Base-by-base conservation (phyloP, 176 grass and related monocot species). In the Oryza rufipogon region DNA sequence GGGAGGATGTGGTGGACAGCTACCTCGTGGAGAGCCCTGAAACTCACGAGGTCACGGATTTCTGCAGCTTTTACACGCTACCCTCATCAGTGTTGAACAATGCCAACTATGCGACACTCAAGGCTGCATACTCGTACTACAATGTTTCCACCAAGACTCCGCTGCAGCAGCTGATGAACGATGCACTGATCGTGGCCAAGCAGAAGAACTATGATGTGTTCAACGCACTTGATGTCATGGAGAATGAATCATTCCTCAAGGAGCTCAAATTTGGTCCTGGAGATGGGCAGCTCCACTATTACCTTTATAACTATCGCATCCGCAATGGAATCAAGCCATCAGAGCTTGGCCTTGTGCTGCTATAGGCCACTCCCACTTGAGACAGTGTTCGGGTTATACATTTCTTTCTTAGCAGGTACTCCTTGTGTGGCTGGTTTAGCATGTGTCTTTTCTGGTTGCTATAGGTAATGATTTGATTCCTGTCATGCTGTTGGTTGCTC, bases 231-330 rank as follows among this genome's bases (percentile, higher is more conserved):
- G 91, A 99, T 86, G 93, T 92, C 30, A 99, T 99, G 97, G 87
- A 99, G 38, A 99, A 99, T 9, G 91, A 99, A 9, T 88, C 74
- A 2, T 96, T 99, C 80, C 88, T 99, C 42, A 99, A 91, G 83
- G 93, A 99, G 36, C 86, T 99, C 72, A 99, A 99, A 81, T 99
- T 99, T 83, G 97, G 97, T 14, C 93, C 93, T 70, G 97, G 97
- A 36, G 97, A 99, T 67, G 97, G 97, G 12, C 97, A 99, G 78
- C 93, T 99, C 20, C 97, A 96, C 79, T 99, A 99, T 86, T 99
- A 99, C 65, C 91, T 99, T 54, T 99, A 99, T 76, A 99, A 99
- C 52, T 99, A 96, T 36, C 91, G 97, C 13, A 71, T 96, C 71
- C 71, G 81, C 66, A 89, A 82, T 74, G 91, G 91, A 38, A 87